Base-by-base conservation (phyloP, 139 green algal genomes). In the Yamagishiella unicocca region DNA sequence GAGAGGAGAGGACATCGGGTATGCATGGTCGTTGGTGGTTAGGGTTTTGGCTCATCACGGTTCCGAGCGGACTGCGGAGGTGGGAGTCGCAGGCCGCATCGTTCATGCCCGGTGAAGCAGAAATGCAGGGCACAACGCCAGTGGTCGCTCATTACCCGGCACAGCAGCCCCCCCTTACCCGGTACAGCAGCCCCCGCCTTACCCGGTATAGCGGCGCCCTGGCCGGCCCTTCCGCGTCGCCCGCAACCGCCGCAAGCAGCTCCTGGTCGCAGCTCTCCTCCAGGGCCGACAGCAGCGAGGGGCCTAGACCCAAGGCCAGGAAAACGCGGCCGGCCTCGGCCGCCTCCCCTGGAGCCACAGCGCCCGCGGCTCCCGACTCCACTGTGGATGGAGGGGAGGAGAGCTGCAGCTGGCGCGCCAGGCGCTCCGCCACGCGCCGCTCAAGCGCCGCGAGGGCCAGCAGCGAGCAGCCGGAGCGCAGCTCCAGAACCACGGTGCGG, bases 271-370 rank as follows among this genome's bases (percentile, higher is more conserved):
- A 46, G 25, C 46, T 12, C 82, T 1, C 46, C 66, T 42, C 66
- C 68, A 87, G 50, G 67, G 82, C 82, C 25, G 35, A 58, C 82
- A 80, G 50, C 46, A 79, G 46, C 38, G 82, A 87, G 29, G n/a
- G 9, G 35, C 67, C 82, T 25, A 80, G 66, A 27, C 67, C 67
- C 66, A 55, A 29, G 22, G 58, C 43, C 45, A 33, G 4, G 42
- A 31, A 40, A 2, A 58, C 43, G 2, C 2, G 7, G 8, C 17
- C 33, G 38, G 53, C 1, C n/a, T 6, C 42, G 17, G 42, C 40
- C 33, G 29, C 21, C 17, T 1, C 5, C 27, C 31, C 24, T 24
- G 3, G 14, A 31, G 54, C 74, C 19, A 50, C 74, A 19, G 74
- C 74, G 6, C 45, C 14, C 25, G 73, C 25, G 8, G 14, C 31